A percentile compares a stretch with the other conserved stretches of the same genome.
These are phyloP conservation scores for Aleurites moluccanus DNA, from an alignment of 441 rosid species.

Conservation along the genomic window DNA sequence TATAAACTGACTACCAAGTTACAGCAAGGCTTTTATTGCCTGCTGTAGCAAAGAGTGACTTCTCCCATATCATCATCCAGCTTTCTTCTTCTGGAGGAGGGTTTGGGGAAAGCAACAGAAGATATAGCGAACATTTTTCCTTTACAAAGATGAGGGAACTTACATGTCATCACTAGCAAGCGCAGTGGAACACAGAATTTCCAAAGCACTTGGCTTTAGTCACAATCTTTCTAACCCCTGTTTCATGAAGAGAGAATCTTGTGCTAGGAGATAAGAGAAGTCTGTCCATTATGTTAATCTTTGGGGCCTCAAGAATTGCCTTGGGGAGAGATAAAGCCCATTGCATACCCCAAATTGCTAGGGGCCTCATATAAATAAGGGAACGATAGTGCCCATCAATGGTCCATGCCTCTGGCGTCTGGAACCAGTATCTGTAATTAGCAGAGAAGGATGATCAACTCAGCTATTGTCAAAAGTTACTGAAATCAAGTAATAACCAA, in stretches of 20 bases:
- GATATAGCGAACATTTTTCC: conserved; percentile 4
- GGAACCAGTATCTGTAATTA: conserved; percentile 81
- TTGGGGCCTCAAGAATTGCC: conserved; percentile 85
- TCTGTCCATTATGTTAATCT: conserved; percentile 82
- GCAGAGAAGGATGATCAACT: not conserved
- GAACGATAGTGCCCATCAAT: conserved; percentile 84
- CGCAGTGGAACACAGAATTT: conserved; percentile 49
- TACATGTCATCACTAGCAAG: conserved; percentile 43
- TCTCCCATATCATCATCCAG: conserved; percentile 14
- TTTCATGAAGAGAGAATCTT: conserved; percentile 44
- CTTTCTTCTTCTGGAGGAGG: conserved; percentile 19
- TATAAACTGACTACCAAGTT: conserved; percentile 9
- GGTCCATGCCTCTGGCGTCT: conserved; percentile 97
- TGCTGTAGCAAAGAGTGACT: not conserved
- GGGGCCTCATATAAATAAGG: conserved; percentile 94
- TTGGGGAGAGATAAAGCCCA: conserved; percentile 86
- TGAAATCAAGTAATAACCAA: not conserved
- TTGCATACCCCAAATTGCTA: conserved; percentile 97
- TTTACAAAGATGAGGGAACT: conserved; percentile 28
- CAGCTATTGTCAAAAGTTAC: not conserved
- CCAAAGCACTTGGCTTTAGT: conserved; percentile 66
- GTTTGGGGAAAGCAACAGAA: conserved; percentile 5
- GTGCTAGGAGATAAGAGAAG: conserved; percentile 61
- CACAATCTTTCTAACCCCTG: conserved; percentile 42
- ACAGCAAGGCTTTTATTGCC: conserved; percentile 19